Evolutionary conservation across 768 basidiomycete genomes (phyloP), one percentile per base, ranked within the genome.

Genomic region (Chlorophyllum brunneum): DNA sequence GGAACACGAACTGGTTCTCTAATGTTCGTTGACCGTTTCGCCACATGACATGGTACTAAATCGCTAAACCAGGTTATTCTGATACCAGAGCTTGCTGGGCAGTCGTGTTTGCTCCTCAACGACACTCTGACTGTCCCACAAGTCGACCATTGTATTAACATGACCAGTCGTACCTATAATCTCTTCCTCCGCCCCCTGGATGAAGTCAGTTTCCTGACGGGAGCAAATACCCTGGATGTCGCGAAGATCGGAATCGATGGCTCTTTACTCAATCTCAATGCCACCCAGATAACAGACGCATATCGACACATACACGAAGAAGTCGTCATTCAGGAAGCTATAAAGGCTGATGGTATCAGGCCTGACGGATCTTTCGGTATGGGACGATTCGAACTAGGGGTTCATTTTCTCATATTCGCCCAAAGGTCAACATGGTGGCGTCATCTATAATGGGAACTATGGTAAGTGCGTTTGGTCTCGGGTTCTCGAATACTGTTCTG

Each of bases 401-500:
- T 9, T 30, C 22, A 16, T 45, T 4, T 22, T 8, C 51, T 36
- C 38, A 31, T n/a, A 16, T 20, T 34, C 34, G 37, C n/a, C n/a
- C n/a, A n/a, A n/a, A 75, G 74, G 70, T 16, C 76, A 87, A 63
- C 86, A 88, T 63, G 65, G 59, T 16, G 85, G 85, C 16, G 70
- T 86, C n/a, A 63, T 85, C 4, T 87, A 86, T 60, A 85, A 82
- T 44, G 86, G 86, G 34, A 87, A 87, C 60, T 88, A 88, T 56
- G 86, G 77, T 72, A 16, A 59, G 70, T 62, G 3, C 9, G 11
- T 4, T 20, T 23, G 24, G 10, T 41, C 9, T 38, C 48, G 18
- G 20, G 39, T n/a, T 20, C 1, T 15, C 5, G n/a, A 16, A 2
- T 38, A 15, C 18, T 29, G 11, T 30, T 0, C 8, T 18, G 5